A percentile compares a stretch with the other conserved stretches of the same genome.
These are phyloP conservation scores for Trichoderma simmonsii DNA, from an alignment of 2,329 filamentous ascomycete species.

Conservation along the genomic window DNA sequence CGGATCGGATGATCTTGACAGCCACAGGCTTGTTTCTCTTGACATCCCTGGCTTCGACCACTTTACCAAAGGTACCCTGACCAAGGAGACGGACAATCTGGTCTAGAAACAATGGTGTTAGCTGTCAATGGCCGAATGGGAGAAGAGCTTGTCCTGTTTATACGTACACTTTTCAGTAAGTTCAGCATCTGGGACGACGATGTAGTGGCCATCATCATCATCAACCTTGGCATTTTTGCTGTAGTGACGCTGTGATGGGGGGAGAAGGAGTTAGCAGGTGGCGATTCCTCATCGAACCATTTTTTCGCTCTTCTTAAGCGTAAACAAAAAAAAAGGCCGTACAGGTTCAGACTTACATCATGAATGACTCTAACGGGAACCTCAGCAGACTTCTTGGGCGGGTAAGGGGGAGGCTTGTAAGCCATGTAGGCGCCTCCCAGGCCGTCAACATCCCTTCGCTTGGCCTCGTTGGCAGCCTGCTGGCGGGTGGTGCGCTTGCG, in stretches of 20 bases:
- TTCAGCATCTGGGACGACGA: slow-evolving; percentile 81
- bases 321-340: not conserved
- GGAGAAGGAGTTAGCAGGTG: not conserved
- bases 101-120: slow-evolving; percentile 51
- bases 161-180: slow-evolving; percentile 85
- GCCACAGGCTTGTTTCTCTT: slow-evolving; percentile 76
- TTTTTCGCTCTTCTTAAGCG: not conserved
- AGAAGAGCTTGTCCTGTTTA: not conserved
- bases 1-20: slow-evolving; percentile 96
- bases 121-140: not conserved
- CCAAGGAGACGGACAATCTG: slow-evolving; percentile 85
- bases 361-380: slow-evolving; percentile 61
- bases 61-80: slow-evolving; percentile 97
- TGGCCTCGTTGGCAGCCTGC: slow-evolving; percentile 77
- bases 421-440: slow-evolving; percentile 68
- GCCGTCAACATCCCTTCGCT: slow-evolving; percentile 69
- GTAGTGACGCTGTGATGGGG: slow-evolving; percentile 31
- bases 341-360: slow-evolving; percentile 52
- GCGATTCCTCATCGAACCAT: not conserved
- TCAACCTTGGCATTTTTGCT: slow-evolving; percentile 73
- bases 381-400: slow-evolving; percentile 84
- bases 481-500: slow-evolving; percentile 77
- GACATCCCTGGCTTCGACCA: slow-evolving; percentile 86
- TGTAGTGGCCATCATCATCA: slow-evolving; percentile 95
- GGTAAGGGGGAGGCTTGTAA: slow-evolving; percentile 83